These are phyloP conservation scores for Hanseniaspora meyeri DNA, from an alignment of 805 yeast genomes.

Conservation along the genomic window DNA sequence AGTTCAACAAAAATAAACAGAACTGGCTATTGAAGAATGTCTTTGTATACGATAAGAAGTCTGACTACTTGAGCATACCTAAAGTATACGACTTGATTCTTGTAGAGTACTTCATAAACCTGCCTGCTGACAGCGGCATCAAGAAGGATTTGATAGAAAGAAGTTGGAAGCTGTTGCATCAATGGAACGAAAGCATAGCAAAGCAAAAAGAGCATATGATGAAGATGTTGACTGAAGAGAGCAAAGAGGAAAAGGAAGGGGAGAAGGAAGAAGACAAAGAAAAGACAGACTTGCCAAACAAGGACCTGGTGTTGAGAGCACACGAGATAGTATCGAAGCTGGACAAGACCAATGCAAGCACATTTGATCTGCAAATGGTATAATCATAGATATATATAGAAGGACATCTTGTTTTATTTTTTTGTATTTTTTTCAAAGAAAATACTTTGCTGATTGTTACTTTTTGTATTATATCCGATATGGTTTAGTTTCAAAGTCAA, in stretches of 20 bases:
- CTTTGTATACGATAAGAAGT: slow-evolving; percentile 16
- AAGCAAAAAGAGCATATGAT: slow-evolving; percentile 21
- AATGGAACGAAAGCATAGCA: slow-evolving; percentile 22
- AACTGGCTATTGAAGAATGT: slow-evolving; percentile 28
- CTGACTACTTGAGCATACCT: slow-evolving; percentile 19
- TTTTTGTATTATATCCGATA: too few species aligned
- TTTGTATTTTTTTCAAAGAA: not conserved
- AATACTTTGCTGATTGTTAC: not conserved
- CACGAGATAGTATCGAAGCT: slow-evolving; percentile 16
- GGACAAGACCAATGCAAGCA: slow-evolving; percentile 10
- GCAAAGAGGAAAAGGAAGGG: slow-evolving; percentile 1
- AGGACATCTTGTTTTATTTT: not conserved
- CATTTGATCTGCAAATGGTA: slow-evolving; percentile 3
- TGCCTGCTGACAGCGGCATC: slow-evolving; percentile 19
- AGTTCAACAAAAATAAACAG: slow-evolving; percentile 29
- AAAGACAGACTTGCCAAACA: slow-evolving; percentile 19
- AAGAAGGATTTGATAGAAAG: slow-evolving; percentile 19
- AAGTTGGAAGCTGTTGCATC: slow-evolving; percentile 18
- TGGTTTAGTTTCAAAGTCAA: too few species aligned
- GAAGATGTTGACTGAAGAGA: slow-evolving; percentile 19
- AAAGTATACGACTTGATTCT: slow-evolving; percentile 22
- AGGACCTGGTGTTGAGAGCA: slow-evolving; percentile 20
- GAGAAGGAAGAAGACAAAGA: slow-evolving; percentile 1
- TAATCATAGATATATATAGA: not conserved
- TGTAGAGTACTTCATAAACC: slow-evolving; percentile 23